Percentiles rank a stretch among this genome's conserved stretches.
These are phyloP conservation scores for Amylostereum areolatum DNA, from an alignment of 1,284 basidiomycete genomes.

Conservation along the genomic window DNA sequence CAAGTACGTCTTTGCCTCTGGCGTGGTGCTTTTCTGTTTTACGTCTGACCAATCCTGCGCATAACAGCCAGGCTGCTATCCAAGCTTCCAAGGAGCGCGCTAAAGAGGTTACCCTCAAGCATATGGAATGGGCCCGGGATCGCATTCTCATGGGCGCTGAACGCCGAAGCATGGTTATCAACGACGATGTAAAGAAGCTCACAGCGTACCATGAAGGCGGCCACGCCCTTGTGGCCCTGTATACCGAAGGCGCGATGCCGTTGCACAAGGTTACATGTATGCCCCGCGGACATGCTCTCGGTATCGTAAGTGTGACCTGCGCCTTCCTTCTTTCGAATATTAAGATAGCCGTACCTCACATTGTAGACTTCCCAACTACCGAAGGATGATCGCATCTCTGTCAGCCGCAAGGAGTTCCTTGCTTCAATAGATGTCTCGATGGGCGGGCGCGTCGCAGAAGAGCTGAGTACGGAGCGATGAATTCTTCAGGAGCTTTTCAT, in stretches of 20 bases:
- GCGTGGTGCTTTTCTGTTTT: background rate
- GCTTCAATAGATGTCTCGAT: slow-evolving; percentile 86
- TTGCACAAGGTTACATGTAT: slow-evolving; percentile 95
- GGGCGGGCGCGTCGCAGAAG: slow-evolving; percentile 91
- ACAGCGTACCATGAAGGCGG: slow-evolving; percentile 98
- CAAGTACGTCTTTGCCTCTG: slow-evolving; percentile 53
- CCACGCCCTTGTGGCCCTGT: slow-evolving; percentile 86
- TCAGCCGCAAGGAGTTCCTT: slow-evolving; percentile 67
- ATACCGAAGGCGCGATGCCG: slow-evolving; percentile 90
- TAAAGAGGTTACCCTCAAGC: slow-evolving; percentile 64
- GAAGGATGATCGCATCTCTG: slow-evolving; percentile 73
- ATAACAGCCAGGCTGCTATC: slow-evolving; percentile 75
- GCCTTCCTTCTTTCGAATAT: background rate
- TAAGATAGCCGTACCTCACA: slow-evolving; percentile 1
- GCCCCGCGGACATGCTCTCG: slow-evolving; percentile 88
- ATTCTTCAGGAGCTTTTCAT: background rate
- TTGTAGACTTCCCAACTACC: slow-evolving; percentile 80
- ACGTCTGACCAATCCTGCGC: slow-evolving; percentile 4
- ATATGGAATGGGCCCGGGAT: slow-evolving; percentile 93
- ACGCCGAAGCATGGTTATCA: slow-evolving; percentile 81
- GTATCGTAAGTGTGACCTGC: slow-evolving; percentile 53
- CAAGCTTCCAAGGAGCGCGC: slow-evolving; percentile 84
- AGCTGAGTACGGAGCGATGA: slow-evolving; percentile 54
- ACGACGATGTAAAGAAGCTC: slow-evolving; percentile 76
- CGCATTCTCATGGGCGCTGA: slow-evolving; percentile 95